Conservation (phyloP, 2,329 filamentous ascomycete genomes). For the Pseudopyricularia cyperi region DNA sequence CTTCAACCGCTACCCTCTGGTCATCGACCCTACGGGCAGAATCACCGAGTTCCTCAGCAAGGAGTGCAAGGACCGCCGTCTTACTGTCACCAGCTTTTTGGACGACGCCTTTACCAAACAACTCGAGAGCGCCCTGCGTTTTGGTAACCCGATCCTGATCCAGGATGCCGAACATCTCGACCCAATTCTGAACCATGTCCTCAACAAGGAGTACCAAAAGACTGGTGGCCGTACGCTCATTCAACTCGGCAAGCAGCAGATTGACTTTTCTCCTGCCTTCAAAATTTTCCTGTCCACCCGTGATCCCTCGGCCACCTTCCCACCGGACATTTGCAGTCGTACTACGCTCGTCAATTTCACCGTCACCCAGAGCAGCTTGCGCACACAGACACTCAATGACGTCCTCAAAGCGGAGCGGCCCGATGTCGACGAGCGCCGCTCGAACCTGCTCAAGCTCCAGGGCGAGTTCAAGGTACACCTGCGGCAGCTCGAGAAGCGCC, state of each 20-base stretch:
- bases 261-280: slow-evolving; percentile 96
- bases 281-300: slow-evolving; percentile 89
- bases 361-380: slow-evolving; percentile 95
- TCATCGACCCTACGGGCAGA: slow-evolving; percentile 92
- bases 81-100: slow-evolving; percentile 95
- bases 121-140: slow-evolving; percentile 88
- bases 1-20: slow-evolving; percentile 96
- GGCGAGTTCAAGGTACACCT: slow-evolving; percentile 99
- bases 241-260: slow-evolving; percentile 96
- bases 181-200: slow-evolving; percentile 91
- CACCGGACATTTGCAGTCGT: slow-evolving; percentile 93
- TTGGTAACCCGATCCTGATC: slow-evolving; percentile 96
- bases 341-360: slow-evolving; percentile 99
- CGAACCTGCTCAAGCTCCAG: slow-evolving; percentile 96
- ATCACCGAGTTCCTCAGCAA: slow-evolving; percentile 92
- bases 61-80: slow-evolving; percentile 81
- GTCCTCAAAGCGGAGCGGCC: slow-evolving; percentile 95
- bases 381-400: slow-evolving; percentile 94
- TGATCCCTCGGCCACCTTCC: slow-evolving; percentile 87
- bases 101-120: slow-evolving; percentile 98
- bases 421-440: slow-evolving; percentile 90
- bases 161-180: slow-evolving; percentile 97
- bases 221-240: slow-evolving; percentile 96
- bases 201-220: slow-evolving; percentile 99
- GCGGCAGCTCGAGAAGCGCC: slow-evolving; percentile 83